Conservation (phyloP, 2,329 filamentous ascomycete genomes). For the Lecanoromycetidae sp. region DNA sequence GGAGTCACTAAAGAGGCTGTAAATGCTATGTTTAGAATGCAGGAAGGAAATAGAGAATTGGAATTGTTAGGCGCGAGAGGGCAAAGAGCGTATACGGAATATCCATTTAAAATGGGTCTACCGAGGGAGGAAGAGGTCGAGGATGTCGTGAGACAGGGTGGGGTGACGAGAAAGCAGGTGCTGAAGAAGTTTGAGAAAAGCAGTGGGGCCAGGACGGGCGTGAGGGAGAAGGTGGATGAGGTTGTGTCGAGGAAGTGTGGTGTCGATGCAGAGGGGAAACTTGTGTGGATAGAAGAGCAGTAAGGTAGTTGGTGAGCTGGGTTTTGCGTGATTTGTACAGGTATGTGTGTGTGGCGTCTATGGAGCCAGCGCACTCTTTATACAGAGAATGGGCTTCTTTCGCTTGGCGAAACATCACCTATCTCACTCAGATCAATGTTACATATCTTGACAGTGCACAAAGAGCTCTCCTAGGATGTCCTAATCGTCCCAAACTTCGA, state of each 20-base stretch:
- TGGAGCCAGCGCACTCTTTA: too few relatives aligned
- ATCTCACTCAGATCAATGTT: too few relatives aligned
- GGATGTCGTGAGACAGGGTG: conserved; percentile 31
- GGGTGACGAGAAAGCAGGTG: conserved; percentile 43
- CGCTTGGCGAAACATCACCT: too few relatives aligned
- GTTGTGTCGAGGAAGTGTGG: conserved; percentile 53
- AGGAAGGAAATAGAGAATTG: conserved; percentile 38
- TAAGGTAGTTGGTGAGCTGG: conserved; percentile 11
- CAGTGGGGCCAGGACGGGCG: conserved; percentile 55
- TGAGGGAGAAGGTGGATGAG: conserved; percentile 55
- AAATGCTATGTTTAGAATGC: conserved; percentile 55
- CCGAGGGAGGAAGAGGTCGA: conserved; percentile 53
- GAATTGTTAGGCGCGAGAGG: conserved; percentile 46
- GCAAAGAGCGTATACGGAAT: conserved; percentile 51
- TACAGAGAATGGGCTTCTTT: not conserved
- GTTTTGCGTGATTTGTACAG: not conserved
- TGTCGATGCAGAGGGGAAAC: conserved; percentile 30
- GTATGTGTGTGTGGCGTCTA: not conserved
- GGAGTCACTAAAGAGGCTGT: conserved; percentile 50
- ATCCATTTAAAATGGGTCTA: conserved; percentile 60
- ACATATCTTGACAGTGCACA: too few relatives aligned
- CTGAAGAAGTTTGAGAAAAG: conserved; percentile 49
- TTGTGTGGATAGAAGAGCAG: conserved; percentile 9
- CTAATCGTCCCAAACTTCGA: too few relatives aligned
- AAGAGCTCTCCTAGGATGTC: too few relatives aligned